Evolutionary conservation across 2,329 filamentous ascomycete genomes (phyloP).

Genomic region (Helotiales sp.): DNA sequence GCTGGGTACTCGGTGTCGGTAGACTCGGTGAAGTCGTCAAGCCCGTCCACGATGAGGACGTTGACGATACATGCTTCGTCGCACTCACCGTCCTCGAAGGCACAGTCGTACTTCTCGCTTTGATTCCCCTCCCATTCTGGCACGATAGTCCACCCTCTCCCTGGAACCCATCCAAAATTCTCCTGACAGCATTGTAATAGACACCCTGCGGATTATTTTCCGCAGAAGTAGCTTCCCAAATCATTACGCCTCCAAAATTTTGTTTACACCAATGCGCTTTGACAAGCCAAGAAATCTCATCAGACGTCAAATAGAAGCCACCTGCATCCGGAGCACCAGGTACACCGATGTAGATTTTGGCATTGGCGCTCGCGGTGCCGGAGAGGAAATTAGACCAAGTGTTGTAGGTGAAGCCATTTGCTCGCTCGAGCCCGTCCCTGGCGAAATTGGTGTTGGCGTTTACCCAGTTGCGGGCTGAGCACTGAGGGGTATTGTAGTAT

Average conservation of each 20-base stretch:
- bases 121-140: not conserved
- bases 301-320: constrained; percentile 20
- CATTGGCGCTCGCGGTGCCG: constrained; percentile 28
- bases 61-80: not conserved
- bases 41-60: not conserved
- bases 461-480: constrained; percentile 25
- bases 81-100: not conserved
- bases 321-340: constrained; percentile 23
- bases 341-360: constrained; percentile 36
- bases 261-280: constrained; percentile 25
- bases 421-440: constrained; percentile 18
- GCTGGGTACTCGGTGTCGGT: not conserved
- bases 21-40: not conserved
- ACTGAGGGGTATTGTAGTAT: constrained; percentile 35
- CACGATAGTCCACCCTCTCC: not conserved
- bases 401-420: constrained; percentile 30
- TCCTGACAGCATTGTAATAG: constrained; percentile 16
- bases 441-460: constrained; percentile 21
- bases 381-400: constrained; percentile 28
- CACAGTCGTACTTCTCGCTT: not conserved
- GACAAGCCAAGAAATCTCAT: constrained; percentile 25
- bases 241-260: constrained; percentile 36
- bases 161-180: constrained; percentile 9
- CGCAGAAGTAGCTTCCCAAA: constrained; percentile 34
- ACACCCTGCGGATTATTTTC: constrained; percentile 22